Conservation (phyloP, 768 basidiomycete species). For the Mycena metata region DNA sequence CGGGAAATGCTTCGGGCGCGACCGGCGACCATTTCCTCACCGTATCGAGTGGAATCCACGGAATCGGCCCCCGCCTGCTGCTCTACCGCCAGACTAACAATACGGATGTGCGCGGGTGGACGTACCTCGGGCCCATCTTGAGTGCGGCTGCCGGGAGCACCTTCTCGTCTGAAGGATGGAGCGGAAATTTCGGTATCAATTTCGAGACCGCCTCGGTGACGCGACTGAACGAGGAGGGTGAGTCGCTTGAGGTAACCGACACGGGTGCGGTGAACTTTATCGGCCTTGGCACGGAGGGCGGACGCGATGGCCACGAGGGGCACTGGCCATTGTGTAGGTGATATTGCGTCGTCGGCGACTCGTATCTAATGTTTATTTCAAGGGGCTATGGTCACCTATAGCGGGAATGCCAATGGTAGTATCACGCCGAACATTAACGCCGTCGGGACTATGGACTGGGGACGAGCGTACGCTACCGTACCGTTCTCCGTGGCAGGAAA, state of each 20-base stretch:
- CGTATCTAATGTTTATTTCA: not conserved
- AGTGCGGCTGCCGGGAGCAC: constrained; percentile 11
- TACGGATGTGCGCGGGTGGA: constrained; percentile 30
- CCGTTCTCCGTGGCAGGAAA: constrained; percentile 28
- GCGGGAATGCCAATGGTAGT: constrained; percentile 14
- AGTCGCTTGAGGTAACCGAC: constrained; percentile 21
- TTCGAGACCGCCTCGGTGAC: constrained; percentile 34
- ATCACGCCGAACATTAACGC: constrained; percentile 24
- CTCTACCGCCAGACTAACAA: constrained; percentile 35
- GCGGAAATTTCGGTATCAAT: constrained; percentile 34
- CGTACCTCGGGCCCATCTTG: constrained; percentile 31
- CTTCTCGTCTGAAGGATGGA: constrained; percentile 32
- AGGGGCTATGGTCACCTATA: constrained; percentile 34
- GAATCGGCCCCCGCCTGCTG: constrained; percentile 26
- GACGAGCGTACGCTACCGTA: constrained; percentile 28
- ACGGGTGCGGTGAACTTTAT: constrained; percentile 32
- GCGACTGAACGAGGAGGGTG: constrained; percentile 29
- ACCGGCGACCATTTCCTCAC: constrained; percentile 35
- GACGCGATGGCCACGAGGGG: constrained; percentile 30
- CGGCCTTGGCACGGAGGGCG: constrained; percentile 30
- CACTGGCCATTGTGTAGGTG: constrained; percentile 34
- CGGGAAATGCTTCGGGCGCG: constrained; percentile 20
- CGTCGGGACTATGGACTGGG: constrained; percentile 30
- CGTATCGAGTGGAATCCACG: constrained; percentile 29
- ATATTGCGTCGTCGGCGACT: too few species aligned